phyloP scores from a whole-genome alignment of 2,329 filamentous ascomycete genomes.

The Colletotrichum zoysiae region DNA sequence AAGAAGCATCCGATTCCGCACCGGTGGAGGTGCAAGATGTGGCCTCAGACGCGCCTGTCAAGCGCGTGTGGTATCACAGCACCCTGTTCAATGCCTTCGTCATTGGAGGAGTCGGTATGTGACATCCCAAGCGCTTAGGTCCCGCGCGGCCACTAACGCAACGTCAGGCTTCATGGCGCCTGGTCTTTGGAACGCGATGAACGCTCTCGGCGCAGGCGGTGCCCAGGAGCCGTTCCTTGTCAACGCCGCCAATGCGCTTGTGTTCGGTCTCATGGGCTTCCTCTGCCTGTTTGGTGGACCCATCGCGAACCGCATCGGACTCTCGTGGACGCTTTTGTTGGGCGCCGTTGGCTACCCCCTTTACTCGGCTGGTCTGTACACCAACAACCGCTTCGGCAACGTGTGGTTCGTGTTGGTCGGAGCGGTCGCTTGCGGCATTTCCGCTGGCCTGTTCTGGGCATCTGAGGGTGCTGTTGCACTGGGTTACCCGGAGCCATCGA shows the following conservation, averaged over 20 bases:
- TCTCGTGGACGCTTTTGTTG: conserved; percentile 58
- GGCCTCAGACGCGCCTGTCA: conserved; percentile 16
- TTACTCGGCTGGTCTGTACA: conserved; percentile 62
- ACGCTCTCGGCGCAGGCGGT: conserved; percentile 64
- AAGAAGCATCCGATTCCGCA: conserved; percentile 22
- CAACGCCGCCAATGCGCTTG: conserved; percentile 64
- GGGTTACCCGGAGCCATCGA: conserved; percentile 61
- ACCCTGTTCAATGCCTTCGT: conserved; percentile 67
- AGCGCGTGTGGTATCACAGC: conserved; percentile 59
- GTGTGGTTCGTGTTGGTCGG: conserved; percentile 65
- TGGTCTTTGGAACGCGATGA: conserved; percentile 69
- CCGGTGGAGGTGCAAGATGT: conserved; percentile 13
- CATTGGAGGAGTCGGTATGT: conserved; percentile 61
- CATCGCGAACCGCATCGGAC: conserved; percentile 62
- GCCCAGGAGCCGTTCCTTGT: conserved; percentile 64
- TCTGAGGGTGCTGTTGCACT: conserved; percentile 63
- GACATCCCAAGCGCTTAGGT: no score
- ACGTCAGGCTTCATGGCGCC: conserved; percentile 57
- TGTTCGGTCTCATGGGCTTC: conserved; percentile 60
- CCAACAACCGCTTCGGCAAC: conserved; percentile 63
- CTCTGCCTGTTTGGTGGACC: conserved; percentile 62
- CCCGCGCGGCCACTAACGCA: not conserved
- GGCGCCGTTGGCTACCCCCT: conserved; percentile 62
- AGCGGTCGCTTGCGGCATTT: conserved; percentile 61
- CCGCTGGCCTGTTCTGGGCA: conserved; percentile 64